Conservation (phyloP, 2,329 filamentous ascomycete species). For the Beauveria bassiana region DNA sequence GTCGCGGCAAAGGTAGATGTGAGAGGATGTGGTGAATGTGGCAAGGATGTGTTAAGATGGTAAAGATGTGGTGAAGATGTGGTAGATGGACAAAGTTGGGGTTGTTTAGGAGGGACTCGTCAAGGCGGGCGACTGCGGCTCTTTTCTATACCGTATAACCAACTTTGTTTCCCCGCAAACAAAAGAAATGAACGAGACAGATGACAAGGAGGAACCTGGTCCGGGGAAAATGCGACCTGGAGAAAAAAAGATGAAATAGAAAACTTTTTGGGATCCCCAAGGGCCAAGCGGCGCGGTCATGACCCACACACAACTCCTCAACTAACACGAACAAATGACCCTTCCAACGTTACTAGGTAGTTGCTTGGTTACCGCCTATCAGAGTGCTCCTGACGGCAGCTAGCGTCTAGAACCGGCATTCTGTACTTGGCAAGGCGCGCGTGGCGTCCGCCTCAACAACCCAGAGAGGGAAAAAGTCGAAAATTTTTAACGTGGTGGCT, state of each 20-base stretch:
- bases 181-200: not conserved
- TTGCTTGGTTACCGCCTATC: not conserved
- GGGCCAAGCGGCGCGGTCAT: not conserved
- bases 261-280: constrained; percentile 1
- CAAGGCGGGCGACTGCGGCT: not conserved
- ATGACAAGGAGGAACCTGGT: constrained; percentile 6
- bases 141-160: not conserved
- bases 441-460: constrained; percentile 2
- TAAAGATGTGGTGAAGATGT: not conserved
- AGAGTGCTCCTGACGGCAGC: constrained; percentile 7
- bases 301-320: constrained; percentile 2
- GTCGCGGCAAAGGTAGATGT: not conserved
- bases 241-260: not conserved
- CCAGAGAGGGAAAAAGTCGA: not conserved
- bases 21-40: too few relatives aligned
- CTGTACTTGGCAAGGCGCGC: constrained; percentile 1
- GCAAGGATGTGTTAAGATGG: not conserved
- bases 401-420: constrained; percentile 11
- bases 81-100: not conserved
- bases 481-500: constrained; percentile 8
- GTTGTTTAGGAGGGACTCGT: not conserved
- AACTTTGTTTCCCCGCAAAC: constrained; percentile 7
- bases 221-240: constrained; percentile 5
- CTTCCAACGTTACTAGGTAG: not conserved
- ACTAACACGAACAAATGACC: not conserved